A percentile compares a stretch with the other conserved stretches of the same genome.
These are phyloP conservation scores for Hypsizygus marmoreus DNA, from an alignment of 768 basidiomycete genomes.

Conservation along the genomic window DNA sequence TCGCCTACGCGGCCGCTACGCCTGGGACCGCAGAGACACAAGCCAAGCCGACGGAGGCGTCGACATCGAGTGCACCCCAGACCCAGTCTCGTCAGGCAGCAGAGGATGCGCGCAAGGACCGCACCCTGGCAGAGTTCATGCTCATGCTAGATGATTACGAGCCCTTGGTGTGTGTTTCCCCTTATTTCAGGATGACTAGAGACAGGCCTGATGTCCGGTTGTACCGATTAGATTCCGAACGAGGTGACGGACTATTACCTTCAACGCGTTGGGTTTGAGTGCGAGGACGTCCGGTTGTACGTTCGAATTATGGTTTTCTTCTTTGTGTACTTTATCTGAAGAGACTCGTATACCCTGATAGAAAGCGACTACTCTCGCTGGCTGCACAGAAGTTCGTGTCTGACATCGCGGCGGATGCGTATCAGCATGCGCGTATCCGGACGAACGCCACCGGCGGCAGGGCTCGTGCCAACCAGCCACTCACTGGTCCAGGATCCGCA, in stretches of 20 bases:
- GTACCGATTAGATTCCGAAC: slow-evolving; percentile 76
- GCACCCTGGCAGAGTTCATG: slow-evolving; percentile 90
- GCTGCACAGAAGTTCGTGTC: slow-evolving; percentile 98
- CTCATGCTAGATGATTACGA: slow-evolving; percentile 97
- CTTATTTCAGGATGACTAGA: too few relatives aligned
- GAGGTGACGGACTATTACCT: slow-evolving; percentile 98
- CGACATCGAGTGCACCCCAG: slow-evolving; percentile 32
- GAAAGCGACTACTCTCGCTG: slow-evolving; percentile 91
- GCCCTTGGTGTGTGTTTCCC: slow-evolving; percentile 66
- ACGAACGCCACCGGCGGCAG: slow-evolving; percentile 83
- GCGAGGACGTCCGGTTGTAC: slow-evolving; percentile 89
- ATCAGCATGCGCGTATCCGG: slow-evolving; percentile 95
- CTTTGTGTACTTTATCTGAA: background rate
- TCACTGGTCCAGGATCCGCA: slow-evolving; percentile 57
- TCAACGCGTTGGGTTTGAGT: slow-evolving; percentile 94
- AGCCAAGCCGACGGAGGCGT: too few relatives aligned
- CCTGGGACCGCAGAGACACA: slow-evolving; percentile 30
- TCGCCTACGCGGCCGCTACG: slow-evolving; percentile 30
- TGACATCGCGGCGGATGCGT: slow-evolving; percentile 95
- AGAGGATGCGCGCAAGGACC: slow-evolving; percentile 85
- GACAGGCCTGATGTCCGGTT: too few relatives aligned
- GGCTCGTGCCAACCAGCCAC: slow-evolving; percentile 59
- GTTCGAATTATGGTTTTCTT: slow-evolving; percentile 21
- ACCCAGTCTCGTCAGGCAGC: slow-evolving; percentile 71
- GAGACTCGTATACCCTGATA: slow-evolving; percentile 38